phyloP scores from a whole-genome alignment of 345 rosid species.

The Melaleuca alternifolia region DNA sequence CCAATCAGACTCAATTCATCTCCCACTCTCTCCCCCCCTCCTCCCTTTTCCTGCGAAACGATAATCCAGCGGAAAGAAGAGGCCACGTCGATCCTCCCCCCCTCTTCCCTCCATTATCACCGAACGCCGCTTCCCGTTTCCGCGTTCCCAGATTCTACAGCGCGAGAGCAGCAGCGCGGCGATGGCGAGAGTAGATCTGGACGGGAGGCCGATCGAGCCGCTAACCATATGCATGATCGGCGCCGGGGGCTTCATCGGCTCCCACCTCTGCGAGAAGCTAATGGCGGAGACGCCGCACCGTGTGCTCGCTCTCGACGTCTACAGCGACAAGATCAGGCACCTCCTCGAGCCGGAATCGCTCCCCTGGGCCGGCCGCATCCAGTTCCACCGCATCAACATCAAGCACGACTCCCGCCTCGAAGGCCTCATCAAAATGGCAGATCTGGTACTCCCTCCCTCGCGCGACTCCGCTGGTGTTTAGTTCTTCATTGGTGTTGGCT shows the following conservation, averaged over 20 bases:
- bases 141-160: background rate
- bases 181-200: conserved; percentile 63
- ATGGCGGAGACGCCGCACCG: conserved; percentile 75
- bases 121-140: background rate
- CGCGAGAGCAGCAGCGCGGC: conserved; percentile 10
- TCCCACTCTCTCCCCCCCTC: too few species aligned
- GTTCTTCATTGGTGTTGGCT: background rate
- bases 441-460: conserved; percentile 42
- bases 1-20: background rate
- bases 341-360: conserved; percentile 58
- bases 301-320: conserved; percentile 90
- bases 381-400: conserved; percentile 95
- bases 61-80: background rate
- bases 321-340: conserved; percentile 96
- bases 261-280: conserved; percentile 92
- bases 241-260: conserved; percentile 98
- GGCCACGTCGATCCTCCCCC: background rate
- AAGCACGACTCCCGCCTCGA: conserved; percentile 96
- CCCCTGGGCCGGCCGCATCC: conserved; percentile 74
- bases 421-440: conserved; percentile 95
- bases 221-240: conserved; percentile 97
- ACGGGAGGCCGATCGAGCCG: conserved; percentile 67
- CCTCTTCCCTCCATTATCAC: background rate
- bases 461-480: background rate
- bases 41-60: too few species aligned